Conservation (phyloP, 2,329 filamentous ascomycete genomes). For the Juglanconis oblonga region DNA sequence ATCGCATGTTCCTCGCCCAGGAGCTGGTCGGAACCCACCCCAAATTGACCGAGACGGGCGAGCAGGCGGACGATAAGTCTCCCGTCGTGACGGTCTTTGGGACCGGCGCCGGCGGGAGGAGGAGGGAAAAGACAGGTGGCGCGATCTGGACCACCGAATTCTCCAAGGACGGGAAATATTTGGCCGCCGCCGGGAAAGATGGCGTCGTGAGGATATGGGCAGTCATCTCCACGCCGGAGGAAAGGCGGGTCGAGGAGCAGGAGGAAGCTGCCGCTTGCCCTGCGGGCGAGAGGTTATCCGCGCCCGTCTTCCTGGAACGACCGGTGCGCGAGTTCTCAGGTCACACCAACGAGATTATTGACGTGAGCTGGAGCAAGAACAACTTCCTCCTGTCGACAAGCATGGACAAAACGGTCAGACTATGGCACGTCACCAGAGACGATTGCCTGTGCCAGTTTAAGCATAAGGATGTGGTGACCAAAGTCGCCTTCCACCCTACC, state of each 20-base stretch:
- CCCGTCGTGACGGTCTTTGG: slow-evolving; percentile 28
- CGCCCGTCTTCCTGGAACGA: slow-evolving; percentile 82
- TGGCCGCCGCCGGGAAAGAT: slow-evolving; percentile 91
- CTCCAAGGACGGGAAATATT: slow-evolving; percentile 83
- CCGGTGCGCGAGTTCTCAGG: slow-evolving; percentile 78
- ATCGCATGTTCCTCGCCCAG: slow-evolving; percentile 87
- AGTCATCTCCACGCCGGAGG: slow-evolving; percentile 78
- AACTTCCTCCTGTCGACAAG: slow-evolving; percentile 94
- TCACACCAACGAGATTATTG: slow-evolving; percentile 81
- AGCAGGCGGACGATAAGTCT: slow-evolving; percentile 18
- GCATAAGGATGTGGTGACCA: slow-evolving; percentile 92
- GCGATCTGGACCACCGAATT: slow-evolving; percentile 93
- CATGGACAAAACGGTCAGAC: slow-evolving; percentile 94
- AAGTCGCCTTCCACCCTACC: slow-evolving; percentile 87
- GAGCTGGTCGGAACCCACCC: slow-evolving; percentile 68
- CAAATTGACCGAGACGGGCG: slow-evolving; percentile 26
- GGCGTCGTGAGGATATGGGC: slow-evolving; percentile 83
- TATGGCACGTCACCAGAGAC: slow-evolving; percentile 84
- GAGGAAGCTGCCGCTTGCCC: slow-evolving; percentile 50
- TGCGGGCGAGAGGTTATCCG: slow-evolving; percentile 67
- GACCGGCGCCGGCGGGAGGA: slow-evolving; percentile 35
- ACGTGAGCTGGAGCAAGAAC: slow-evolving; percentile 98
- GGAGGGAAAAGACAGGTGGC: slow-evolving; percentile 46
- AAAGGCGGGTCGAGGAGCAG: slow-evolving; percentile 70
- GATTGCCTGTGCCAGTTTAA: slow-evolving; percentile 94